Conservation (phyloP, 768 basidiomycete genomes). For the Boletus sp. region DNA sequence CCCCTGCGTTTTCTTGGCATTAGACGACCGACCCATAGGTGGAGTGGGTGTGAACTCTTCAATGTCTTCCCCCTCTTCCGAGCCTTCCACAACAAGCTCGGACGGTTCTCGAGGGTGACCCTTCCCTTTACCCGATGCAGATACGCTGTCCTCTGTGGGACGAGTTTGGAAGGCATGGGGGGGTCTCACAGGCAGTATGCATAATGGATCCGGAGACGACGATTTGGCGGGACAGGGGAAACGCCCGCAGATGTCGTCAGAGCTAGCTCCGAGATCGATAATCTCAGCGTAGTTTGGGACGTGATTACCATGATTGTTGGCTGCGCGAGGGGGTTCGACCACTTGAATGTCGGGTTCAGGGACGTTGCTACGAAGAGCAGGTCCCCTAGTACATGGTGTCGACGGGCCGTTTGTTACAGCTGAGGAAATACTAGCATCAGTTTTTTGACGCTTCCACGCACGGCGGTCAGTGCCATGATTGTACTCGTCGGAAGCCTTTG, state of each 20-base stretch:
- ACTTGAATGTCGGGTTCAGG: constrained; percentile 25
- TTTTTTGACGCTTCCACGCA: constrained; percentile 24
- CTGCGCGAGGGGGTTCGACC: constrained; percentile 1
- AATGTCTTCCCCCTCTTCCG: constrained; percentile 26
- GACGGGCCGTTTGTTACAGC: neutral
- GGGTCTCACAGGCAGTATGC: neutral
- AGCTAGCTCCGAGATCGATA: constrained; percentile 14
- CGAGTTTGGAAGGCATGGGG: constrained; percentile 22
- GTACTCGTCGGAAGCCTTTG: neutral
- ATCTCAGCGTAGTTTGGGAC: constrained; percentile 17
- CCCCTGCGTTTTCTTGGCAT: neutral
- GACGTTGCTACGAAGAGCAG: neutral
- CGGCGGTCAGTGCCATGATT: neutral
- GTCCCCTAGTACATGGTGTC: neutral
- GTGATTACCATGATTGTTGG: neutral
- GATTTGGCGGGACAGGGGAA: constrained; percentile 11
- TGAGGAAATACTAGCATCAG: constrained; percentile 3
- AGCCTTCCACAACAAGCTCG: constrained; percentile 15
- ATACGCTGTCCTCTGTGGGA: constrained; percentile 9
- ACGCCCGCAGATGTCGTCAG: constrained; percentile 24
- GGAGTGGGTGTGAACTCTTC: constrained; percentile 13
- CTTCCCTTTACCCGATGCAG: constrained; percentile 22
- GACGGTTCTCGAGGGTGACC: constrained; percentile 12
- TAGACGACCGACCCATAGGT: neutral
- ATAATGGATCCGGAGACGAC: constrained; percentile 28